phyloP scores from a whole-genome alignment of 2,329 filamentous ascomycete species.

The Diaporthe humulicola region DNA sequence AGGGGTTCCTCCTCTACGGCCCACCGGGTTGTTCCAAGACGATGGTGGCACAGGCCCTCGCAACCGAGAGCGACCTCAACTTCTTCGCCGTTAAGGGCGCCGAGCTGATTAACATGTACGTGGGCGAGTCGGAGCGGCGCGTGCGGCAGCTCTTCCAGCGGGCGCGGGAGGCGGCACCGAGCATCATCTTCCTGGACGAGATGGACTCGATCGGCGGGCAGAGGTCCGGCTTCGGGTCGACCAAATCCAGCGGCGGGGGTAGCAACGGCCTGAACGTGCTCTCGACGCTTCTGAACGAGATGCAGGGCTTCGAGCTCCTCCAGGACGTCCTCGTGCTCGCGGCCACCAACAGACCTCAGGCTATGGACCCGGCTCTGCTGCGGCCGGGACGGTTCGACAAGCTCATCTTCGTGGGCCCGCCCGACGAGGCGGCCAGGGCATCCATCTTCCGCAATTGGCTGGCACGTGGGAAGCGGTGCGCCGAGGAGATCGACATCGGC shows the following conservation, averaged over 20 bases:
- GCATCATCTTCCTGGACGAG: conserved; percentile 97
- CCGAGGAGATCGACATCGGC: conserved; percentile 73
- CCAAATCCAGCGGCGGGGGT: conserved; percentile 52
- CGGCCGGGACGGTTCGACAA: conserved; percentile 88
- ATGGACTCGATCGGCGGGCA: conserved; percentile 85
- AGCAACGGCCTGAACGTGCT: conserved; percentile 81
- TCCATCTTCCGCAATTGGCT: conserved; percentile 82
- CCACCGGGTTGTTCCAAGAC: conserved; percentile 97
- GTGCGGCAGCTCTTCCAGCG: conserved; percentile 89
- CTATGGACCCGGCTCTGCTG: conserved; percentile 87
- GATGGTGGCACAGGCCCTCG: conserved; percentile 89
- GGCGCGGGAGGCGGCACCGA: conserved; percentile 86
- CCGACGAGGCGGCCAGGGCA: conserved; percentile 77
- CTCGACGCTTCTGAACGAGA: conserved; percentile 90
- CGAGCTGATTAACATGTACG: conserved; percentile 96
- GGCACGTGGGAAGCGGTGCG: conserved; percentile 69
- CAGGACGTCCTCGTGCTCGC: conserved; percentile 89
- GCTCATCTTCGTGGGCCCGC: conserved; percentile 87
- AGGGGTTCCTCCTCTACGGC: conserved; percentile 90
- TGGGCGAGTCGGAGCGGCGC: conserved; percentile 91
- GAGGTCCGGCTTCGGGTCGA: conserved; percentile 61
- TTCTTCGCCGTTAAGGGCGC: conserved; percentile 96
- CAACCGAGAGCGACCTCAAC: conserved; percentile 91
- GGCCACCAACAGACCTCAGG: conserved; percentile 91
- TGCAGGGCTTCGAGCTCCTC: conserved; percentile 92